These are phyloP conservation scores for Perkinsus marinus DNA, from an alignment of 169 alveolate genomes.

Conservation along the genomic window DNA sequence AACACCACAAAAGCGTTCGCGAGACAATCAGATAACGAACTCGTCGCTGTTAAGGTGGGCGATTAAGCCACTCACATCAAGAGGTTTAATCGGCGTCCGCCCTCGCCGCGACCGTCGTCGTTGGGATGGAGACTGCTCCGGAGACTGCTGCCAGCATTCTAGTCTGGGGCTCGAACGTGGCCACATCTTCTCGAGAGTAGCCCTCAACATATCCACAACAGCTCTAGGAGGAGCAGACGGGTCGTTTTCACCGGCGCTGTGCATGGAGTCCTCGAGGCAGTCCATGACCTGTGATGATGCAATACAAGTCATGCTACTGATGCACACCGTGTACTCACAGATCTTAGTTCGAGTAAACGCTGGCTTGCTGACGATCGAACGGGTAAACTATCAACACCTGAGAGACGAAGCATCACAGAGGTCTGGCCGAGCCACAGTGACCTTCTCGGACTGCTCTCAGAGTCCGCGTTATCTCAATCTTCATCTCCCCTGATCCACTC, in stretches of 20 bases:
- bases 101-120: too few species aligned
- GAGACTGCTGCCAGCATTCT: neutral
- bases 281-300: neutral
- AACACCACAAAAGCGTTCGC: too few species aligned
- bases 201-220: neutral
- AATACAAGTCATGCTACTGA: neutral
- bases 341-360: neutral
- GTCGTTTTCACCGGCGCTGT: neutral
- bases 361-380: neutral
- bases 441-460: neutral
- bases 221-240: neutral
- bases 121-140: neutral
- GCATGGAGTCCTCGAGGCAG: neutral
- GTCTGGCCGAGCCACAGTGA: neutral
- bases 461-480: neutral
- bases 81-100: too few species aligned
- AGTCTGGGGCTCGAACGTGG: neutral
- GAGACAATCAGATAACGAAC: too few species aligned
- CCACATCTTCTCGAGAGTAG: neutral
- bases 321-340: neutral
- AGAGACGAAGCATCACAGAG: neutral
- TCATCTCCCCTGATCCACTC: neutral
- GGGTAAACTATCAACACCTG: neutral
- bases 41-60: too few species aligned
- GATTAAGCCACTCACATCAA: too few species aligned